Conservation (phyloP, 2,329 filamentous ascomycete species). For the Colletotrichum sp. region DNA sequence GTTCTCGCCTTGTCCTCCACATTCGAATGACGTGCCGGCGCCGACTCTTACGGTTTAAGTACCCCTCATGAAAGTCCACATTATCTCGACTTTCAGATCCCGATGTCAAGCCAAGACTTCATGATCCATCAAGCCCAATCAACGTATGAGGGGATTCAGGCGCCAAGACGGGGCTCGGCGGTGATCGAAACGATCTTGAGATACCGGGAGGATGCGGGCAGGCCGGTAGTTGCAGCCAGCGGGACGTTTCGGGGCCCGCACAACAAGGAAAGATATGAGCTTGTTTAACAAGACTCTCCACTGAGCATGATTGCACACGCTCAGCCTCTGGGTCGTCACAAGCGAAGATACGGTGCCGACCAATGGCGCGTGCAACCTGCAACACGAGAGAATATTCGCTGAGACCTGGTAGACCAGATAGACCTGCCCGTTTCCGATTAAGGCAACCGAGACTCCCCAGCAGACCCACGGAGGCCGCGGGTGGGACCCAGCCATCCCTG, state of each 20-base stretch:
- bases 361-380: background rate
- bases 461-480: background rate
- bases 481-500: background rate
- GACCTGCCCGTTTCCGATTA: background rate
- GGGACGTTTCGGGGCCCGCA: background rate
- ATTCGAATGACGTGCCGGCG: background rate
- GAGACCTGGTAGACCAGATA: background rate
- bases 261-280: background rate
- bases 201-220: background rate
- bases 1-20: background rate
- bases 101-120: background rate
- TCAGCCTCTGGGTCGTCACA: background rate
- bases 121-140: background rate
- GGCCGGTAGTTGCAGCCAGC: background rate
- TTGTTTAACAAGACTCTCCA: background rate
- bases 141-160: background rate
- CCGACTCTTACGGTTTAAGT: background rate
- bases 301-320: background rate
- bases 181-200: background rate
- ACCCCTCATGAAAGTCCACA: background rate
- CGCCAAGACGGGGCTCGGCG: background rate
- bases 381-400: background rate
- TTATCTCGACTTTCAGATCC: background rate
- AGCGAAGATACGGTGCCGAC: background rate
- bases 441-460: background rate